Conservation (phyloP, 2,329 filamentous ascomycete genomes). For the Corynespora cassiicola region DNA sequence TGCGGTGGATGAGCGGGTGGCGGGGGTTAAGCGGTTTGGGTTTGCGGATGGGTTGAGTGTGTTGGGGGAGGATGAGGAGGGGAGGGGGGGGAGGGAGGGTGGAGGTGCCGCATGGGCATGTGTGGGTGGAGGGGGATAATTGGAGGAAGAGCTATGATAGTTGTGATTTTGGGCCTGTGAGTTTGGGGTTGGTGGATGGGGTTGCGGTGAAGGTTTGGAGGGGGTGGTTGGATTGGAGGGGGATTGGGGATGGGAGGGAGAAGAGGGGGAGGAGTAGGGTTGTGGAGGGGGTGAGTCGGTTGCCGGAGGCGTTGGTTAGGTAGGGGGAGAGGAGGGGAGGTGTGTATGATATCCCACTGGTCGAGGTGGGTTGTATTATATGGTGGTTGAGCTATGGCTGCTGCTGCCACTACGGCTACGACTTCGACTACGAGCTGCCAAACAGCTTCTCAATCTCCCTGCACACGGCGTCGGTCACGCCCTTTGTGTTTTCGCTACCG, state of each 20-base stretch:
- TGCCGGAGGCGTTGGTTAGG: conserved; percentile 23
- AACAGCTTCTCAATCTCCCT: conserved; percentile 57
- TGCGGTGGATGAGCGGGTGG: conserved; percentile 48
- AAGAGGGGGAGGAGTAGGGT: conserved; percentile 49
- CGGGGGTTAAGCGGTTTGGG: conserved; percentile 13
- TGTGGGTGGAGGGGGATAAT: conserved; percentile 96
- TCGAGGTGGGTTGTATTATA: too few species aligned
- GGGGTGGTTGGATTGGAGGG: conserved; percentile 56
- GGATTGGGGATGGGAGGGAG: conserved; percentile 62
- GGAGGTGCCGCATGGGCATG: conserved; percentile 79
- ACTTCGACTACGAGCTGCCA: too few species aligned
- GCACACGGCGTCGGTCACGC: conserved; percentile 65
- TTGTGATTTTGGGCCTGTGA: conserved; percentile 87
- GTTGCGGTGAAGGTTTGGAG: conserved; percentile 75
- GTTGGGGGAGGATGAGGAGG: conserved; percentile 19
- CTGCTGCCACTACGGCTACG: too few species aligned
- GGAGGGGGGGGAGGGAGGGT: conserved; percentile 45
- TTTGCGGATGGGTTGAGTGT: conserved; percentile 39
- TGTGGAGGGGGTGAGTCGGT: conserved; percentile 35
- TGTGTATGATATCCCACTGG: too few species aligned
- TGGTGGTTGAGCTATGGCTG: too few species aligned
- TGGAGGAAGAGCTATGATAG: conserved; percentile 77
- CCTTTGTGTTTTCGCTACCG: conserved; percentile 62
- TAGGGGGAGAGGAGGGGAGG: conserved; percentile 1
- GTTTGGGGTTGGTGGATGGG: conserved; percentile 76